Evolutionary conservation across 176 grass and related monocot species (phyloP).

Genomic region (Neostapfia colusana): DNA sequence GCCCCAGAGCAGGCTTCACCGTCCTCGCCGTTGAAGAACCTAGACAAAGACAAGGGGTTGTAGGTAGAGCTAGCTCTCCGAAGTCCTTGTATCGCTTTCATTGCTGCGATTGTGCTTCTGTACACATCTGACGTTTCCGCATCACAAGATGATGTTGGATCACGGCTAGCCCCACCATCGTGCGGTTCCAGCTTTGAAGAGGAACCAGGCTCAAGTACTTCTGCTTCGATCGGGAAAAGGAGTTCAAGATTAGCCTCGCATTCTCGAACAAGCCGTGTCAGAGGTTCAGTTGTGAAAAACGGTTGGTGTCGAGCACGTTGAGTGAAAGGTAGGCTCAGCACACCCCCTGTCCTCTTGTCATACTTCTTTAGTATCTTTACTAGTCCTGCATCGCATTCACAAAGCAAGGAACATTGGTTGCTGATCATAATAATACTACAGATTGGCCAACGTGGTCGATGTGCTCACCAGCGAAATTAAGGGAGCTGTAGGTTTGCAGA

Average conservation of each 20-base stretch:
- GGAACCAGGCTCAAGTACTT: slow-evolving; percentile 72
- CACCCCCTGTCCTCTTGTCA: slow-evolving; percentile 86
- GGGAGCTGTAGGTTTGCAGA: slow-evolving; percentile 84
- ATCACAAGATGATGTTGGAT: slow-evolving; percentile 38
- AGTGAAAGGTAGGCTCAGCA: slow-evolving; percentile 85
- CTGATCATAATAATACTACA: background rate
- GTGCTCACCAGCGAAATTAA: slow-evolving; percentile 87
- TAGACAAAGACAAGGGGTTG: slow-evolving; percentile 74
- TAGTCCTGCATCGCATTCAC: slow-evolving; percentile 65
- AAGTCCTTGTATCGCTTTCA: slow-evolving; percentile 85
- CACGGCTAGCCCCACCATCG: slow-evolving; percentile 1
- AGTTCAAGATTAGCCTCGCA: slow-evolving; percentile 85
- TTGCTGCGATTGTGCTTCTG: slow-evolving; percentile 78
- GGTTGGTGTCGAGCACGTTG: slow-evolving; percentile 85
- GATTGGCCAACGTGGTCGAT: background rate
- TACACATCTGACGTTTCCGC: slow-evolving; percentile 64
- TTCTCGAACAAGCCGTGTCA: slow-evolving; percentile 84
- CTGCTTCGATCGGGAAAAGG: slow-evolving; percentile 87
- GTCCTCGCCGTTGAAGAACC: slow-evolving; percentile 74
- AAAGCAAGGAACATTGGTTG: slow-evolving; percentile 4
- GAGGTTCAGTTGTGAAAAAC: slow-evolving; percentile 90
- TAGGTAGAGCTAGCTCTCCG: slow-evolving; percentile 85
- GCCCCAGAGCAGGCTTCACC: slow-evolving; percentile 69
- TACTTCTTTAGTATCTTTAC: slow-evolving; percentile 98
- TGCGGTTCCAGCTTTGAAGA: slow-evolving; percentile 36